Percentiles rank a stretch among this genome's conserved stretches.
Conservation (phyloP, 2,329 filamentous ascomycete genomes). For the Curvularia sp. region DNA sequence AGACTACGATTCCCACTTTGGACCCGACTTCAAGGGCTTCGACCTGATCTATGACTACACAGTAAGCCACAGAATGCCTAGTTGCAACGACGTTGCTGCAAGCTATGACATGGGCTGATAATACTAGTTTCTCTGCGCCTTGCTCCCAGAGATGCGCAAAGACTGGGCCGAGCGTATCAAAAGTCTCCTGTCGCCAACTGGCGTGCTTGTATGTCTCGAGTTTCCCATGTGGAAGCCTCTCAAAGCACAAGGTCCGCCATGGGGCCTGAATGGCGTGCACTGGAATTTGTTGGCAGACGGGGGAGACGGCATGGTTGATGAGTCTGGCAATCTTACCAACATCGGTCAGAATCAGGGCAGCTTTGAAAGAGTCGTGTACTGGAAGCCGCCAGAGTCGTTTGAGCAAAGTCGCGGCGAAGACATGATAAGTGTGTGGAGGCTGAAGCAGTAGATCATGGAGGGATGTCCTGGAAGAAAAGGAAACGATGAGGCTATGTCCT, state of each 20-base stretch:
- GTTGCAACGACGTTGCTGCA: not conserved
- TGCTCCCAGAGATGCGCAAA: conserved; percentile 61
- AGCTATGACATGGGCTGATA: not conserved
- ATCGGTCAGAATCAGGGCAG: conserved; percentile 10
- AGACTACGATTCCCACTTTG: conserved; percentile 57
- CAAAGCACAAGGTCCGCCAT: conserved; percentile 72
- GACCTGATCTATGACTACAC: conserved; percentile 70
- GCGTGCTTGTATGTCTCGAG: conserved; percentile 69
- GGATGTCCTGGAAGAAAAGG: not conserved
- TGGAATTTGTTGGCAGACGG: conserved; percentile 24
- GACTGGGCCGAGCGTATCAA: conserved; percentile 63
- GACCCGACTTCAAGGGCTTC: conserved; percentile 45
- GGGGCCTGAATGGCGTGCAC: conserved; percentile 62
- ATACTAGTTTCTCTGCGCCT: conserved; percentile 64
- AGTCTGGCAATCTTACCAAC: conserved; percentile 15
- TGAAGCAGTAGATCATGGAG: conserved; percentile 6
- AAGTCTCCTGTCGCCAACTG: conserved; percentile 59
- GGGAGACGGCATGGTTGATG: conserved; percentile 19
- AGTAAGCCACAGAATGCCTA: conserved; percentile 45
- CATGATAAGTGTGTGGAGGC: conserved; percentile 29
- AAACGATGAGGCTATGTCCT: not conserved
- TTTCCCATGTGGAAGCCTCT: conserved; percentile 75
- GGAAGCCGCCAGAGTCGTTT: conserved; percentile 27
- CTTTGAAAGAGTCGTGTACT: conserved; percentile 22
- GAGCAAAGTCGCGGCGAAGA: conserved; percentile 26